Evolutionary conservation across 2,329 filamentous ascomycete species (phyloP), one percentile per base, ranked within the genome.

Genomic region (Fusarium udum): DNA sequence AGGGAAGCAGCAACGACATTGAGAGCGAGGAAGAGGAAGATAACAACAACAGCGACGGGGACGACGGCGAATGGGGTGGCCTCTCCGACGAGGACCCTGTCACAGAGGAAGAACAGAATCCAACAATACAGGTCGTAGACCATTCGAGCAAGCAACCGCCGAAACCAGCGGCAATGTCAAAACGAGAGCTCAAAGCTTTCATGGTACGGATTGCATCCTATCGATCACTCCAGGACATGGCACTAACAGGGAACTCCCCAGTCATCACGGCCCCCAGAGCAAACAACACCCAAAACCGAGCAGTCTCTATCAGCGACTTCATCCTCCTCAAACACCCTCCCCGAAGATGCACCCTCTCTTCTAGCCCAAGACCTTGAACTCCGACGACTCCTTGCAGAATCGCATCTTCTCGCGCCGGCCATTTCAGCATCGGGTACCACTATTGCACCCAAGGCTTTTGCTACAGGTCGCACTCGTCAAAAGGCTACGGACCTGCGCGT

Each of bases 331-430:
- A 64, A 81, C 77, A 62, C 82, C 80, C 72, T 83, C 59, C 82
- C 87, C 67, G 89, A 92, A 78, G 89, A 92, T 78, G 87, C 88
- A 58, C 87, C 87, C 72, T 88, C 88, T 16, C 92, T 97, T 70
- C 87, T 98, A 24, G 95, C 95, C 80, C 95, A 98, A 82, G 96
- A 98, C 81, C 90, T 97, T 61, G 95, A 94, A 43, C 90, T 99
- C 20, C 95, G 98, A 81, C 92, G 95, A 52, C 90, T 99, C 45
- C 90, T 99, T 65, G 89, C 92, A 75, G 96, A 99, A 86, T 98
- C 95, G 1, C 95, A 97, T 83, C 91, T 98, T 69, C 90, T 98
- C 64, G 71, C 78, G 18, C 78, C 81, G 7, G 86, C 88, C 49
- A 86, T 87, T 24, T 78, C 88, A 28, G 78, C 82, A 63, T 80